These are phyloP conservation scores for Barnettozyma hawaiiensis DNA, from an alignment of 1,139 yeast species.

Conservation along the genomic window DNA sequence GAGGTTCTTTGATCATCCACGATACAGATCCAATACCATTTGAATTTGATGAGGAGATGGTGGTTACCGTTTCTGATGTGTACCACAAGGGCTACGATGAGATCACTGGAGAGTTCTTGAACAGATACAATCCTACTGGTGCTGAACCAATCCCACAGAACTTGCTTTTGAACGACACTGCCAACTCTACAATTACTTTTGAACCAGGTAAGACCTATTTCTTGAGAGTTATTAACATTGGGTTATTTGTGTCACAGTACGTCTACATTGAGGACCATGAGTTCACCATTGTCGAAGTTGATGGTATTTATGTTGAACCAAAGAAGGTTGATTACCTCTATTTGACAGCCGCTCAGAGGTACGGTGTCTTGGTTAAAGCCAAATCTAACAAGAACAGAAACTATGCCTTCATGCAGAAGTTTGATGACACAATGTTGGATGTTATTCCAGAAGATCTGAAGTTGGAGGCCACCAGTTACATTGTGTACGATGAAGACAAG, in stretches of 20 bases:
- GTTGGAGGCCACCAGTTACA: slow-evolving; percentile 48
- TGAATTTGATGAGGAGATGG: slow-evolving; percentile 56
- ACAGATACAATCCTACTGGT: slow-evolving; percentile 71
- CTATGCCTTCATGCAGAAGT: slow-evolving; percentile 55
- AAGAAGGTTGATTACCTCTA: slow-evolving; percentile 52
- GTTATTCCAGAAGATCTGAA: slow-evolving; percentile 47
- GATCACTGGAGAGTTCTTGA: slow-evolving; percentile 44
- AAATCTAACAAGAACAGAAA: slow-evolving; percentile 40
- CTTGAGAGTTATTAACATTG: slow-evolving; percentile 58
- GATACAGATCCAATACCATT: slow-evolving; percentile 45
- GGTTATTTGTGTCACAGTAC: slow-evolving; percentile 69
- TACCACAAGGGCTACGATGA: slow-evolving; percentile 49
- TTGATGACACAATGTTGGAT: slow-evolving; percentile 68
- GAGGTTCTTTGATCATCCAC: slow-evolving; percentile 67
- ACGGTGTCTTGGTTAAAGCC: slow-evolving; percentile 55
- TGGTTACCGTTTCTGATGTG: slow-evolving; percentile 53
- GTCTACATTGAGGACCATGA: slow-evolving; percentile 63
- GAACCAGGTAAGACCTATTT: slow-evolving; percentile 59
- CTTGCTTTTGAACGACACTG: slow-evolving; percentile 57
- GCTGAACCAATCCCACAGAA: slow-evolving; percentile 77
- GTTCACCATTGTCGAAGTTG: slow-evolving; percentile 63
- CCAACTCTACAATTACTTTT: slow-evolving; percentile 51
- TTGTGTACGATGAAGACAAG: slow-evolving; percentile 41
- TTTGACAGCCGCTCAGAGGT: slow-evolving; percentile 68
- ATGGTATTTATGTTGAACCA: slow-evolving; percentile 62